Percentiles rank a stretch among this genome's conserved stretches.
These are phyloP conservation scores for Apiospora koreana DNA, from an alignment of 2,329 filamentous ascomycete species.

Conservation along the genomic window DNA sequence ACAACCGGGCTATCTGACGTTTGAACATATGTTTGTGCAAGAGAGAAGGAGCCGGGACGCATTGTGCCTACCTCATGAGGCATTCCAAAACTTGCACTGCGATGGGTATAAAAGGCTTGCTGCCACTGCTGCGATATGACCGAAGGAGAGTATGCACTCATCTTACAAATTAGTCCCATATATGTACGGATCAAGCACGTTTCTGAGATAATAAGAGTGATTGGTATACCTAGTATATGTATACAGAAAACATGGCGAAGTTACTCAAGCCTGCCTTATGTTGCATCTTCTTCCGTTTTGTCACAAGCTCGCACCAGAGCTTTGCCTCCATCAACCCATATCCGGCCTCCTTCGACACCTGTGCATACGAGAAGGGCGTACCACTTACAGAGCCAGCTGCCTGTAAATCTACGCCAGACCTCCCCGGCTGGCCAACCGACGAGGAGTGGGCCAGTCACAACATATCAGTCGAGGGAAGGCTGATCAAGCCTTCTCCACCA, in stretches of 20 bases:
- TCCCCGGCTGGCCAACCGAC: conserved; percentile 45
- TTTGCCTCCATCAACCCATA: not conserved
- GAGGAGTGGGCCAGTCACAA: conserved; percentile 48
- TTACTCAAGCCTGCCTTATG: not conserved
- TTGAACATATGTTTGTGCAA: not conserved
- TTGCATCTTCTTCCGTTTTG: not conserved
- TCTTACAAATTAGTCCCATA: not conserved
- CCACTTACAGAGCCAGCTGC: not conserved
- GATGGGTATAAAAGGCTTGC: not conserved
- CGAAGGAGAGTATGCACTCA: not conserved
- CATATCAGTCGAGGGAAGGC: conserved; percentile 40
- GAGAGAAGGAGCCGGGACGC: not conserved
- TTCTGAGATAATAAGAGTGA: not conserved
- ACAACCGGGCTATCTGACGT: not conserved
- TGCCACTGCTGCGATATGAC: not conserved
- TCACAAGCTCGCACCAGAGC: not conserved
- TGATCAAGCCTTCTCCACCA: conserved; percentile 44
- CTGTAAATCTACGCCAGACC: conserved; percentile 1
- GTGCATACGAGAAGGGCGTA: not conserved
- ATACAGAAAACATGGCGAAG: not conserved
- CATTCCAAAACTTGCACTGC: not conserved
- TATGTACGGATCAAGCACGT: not conserved
- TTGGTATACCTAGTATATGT: not conserved
- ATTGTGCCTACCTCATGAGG: not conserved
- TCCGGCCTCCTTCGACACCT: not conserved